Base-by-base conservation (phyloP, 2,329 filamentous ascomycete genomes). In the Didymella keratinophila region DNA sequence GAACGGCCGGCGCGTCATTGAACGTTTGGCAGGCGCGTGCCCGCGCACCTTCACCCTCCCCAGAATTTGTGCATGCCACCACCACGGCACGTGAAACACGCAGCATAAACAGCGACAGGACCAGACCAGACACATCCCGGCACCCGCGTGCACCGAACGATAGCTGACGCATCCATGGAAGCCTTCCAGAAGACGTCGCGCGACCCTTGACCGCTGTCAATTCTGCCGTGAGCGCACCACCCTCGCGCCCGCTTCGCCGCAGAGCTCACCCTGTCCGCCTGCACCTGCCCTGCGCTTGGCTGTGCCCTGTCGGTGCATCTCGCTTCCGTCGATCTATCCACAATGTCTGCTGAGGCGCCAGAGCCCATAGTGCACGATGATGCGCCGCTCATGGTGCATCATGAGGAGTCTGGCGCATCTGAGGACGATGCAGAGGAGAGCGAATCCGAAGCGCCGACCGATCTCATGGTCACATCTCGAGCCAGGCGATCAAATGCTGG, bases 381-480 rank as follows among this genome's bases (percentile, higher is more conserved):
- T 44, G 61, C 45, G 39, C 56, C 65, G 27, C 60, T 53, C 8
- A 58, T 63, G 20, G 61, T 61, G 25, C 64, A 52, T 57, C 53
- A 67, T 50, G 67, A 52, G 18, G 37, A 56, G 10, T 53, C 52
- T 3, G 63, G 65, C 20, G 61, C 62, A 14, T 68, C 66, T 20
- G 69, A 66, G 14, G 28, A 48, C 18, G 37, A 49, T 28, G 50
- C 37, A 37, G 61, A 65, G 36, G 71, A 72, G 23, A 70, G 67
- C 54, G 74, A 73, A 23, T 34, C 64, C n/a, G 71, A 74, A 32
- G 59, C 67, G 39, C 70, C 73, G 8, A 60, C 63, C 43, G 72
- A 74, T 50, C 69, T 76, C 58, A 77, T 78, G 76, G 77, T 78
- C 51, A 71, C 72, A 45, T 71, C 76, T 56, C 71, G 77, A 52